Base-by-base conservation (phyloP, 2,329 filamentous ascomycete genomes). In the Graphiopsis chlorocephala region DNA sequence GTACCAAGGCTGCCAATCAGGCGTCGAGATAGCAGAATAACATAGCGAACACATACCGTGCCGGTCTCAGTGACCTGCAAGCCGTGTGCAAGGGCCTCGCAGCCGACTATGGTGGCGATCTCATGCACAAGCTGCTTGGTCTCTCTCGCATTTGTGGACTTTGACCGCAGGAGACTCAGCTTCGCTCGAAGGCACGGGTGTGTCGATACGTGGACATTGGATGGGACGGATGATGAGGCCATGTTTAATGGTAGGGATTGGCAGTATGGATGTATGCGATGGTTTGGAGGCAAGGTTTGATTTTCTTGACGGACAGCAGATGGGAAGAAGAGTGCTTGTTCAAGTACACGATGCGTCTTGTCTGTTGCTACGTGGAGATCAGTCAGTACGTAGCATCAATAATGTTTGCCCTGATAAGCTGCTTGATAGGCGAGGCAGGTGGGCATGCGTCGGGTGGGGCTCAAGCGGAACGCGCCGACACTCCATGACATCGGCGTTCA, bases 151-250 rank as follows among this genome's bases (percentile, higher is more conserved):
- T 83, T 86, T 59, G 91, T 87, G 48, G 82, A 83, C 64, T 86
- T 83, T 47, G 91, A 95, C 66, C 94, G 90, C 55, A 98, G 86
- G 80, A 95, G 91, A 71, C 91, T 93, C 73, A 98, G 87, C 83
- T 98, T 98, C 71, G 90, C 92, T 72, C 85, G 84, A 48, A 97
- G 84, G 78, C 92, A 96, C 38, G 94, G 94, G 78, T 98, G 94
- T 17, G 82, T 82, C 45, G 93, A 97, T 75, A 97, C 81, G 80
- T 95, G 92, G 38, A 86, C 81, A 73, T 87, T 88, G 58, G 77
- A 68, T 20, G 84, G 84, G 33, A 85, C 76, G 63, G 74, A 68
- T 42, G 68, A 64, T 2, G 76, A 67, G 14, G 47, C 47, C 47
- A 50, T 50, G 23, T 15, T 50, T 28, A 75, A 78, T 78, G 65